These are phyloP conservation scores for Zygosaccharomyces lentus DNA, from an alignment of 805 yeast genomes.

Conservation along the genomic window DNA sequence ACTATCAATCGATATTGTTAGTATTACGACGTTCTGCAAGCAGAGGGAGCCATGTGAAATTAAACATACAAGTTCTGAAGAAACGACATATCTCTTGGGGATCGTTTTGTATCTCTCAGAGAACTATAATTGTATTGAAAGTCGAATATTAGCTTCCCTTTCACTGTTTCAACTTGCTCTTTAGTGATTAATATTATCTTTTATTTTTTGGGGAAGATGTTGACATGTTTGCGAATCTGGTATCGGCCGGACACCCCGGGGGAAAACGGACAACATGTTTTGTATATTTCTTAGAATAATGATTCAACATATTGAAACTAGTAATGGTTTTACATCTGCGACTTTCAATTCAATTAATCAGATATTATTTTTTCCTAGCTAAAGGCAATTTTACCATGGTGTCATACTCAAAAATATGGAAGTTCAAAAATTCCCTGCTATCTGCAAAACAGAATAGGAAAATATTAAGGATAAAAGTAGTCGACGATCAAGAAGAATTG, in stretches of 20 bases:
- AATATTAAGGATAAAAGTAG: too few species aligned
- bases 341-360: too few species aligned
- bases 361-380: too few species aligned
- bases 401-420: too few species aligned
- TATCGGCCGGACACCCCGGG: neutral
- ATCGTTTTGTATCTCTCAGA: neutral
- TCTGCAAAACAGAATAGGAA: too few species aligned
- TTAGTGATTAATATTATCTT: neutral
- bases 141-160: neutral
- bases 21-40: neutral
- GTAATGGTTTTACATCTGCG: too few species aligned
- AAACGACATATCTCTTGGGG: constrained; percentile 23
- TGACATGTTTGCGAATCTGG: neutral
- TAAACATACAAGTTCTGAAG: constrained; percentile 31
- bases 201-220: neutral
- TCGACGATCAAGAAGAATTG: too few species aligned
- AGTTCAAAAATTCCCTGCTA: too few species aligned
- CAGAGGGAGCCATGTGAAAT: neutral
- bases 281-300: neutral
- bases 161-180: neutral
- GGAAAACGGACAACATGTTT: neutral
- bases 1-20: constrained; percentile 19
- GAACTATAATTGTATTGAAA: neutral
- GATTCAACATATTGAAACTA: neutral
- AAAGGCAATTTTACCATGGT: too few species aligned